These are phyloP conservation scores for Volvox carteri DNA, from an alignment of 163 green algal species.

Conservation along the genomic window DNA sequence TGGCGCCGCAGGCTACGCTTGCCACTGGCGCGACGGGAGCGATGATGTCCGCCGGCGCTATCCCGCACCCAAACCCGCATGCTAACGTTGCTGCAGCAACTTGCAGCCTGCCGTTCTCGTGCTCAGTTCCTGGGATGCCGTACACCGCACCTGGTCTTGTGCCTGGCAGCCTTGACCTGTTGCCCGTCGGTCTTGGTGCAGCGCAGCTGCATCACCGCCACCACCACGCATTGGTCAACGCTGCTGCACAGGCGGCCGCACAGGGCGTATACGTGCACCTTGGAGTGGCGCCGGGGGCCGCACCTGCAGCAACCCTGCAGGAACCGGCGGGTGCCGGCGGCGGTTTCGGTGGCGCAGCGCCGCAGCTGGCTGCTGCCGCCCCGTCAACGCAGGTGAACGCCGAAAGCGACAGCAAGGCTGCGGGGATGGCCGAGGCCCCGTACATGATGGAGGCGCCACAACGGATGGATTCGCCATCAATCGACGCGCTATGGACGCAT, in stretches of 20 bases:
- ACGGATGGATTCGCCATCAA: slow-evolving; percentile 20
- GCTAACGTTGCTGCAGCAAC: neutral
- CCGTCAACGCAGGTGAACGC: neutral
- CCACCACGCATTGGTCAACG: slow-evolving; percentile 4
- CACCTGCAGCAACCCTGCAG: neutral
- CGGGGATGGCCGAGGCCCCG: neutral
- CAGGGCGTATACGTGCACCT: neutral
- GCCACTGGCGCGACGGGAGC: neutral
- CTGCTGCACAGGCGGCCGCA: neutral
- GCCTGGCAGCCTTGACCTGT: neutral
- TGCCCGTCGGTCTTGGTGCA: neutral
- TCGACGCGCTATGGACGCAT: slow-evolving; percentile 8
- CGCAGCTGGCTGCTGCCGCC: neutral
- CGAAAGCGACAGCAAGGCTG: neutral
- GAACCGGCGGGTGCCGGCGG: neutral
- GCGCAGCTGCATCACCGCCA: neutral
- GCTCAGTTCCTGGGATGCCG: neutral
- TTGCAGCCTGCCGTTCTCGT: slow-evolving; percentile 17
- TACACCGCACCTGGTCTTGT: neutral
- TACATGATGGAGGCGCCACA: neutral
- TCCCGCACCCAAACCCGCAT: neutral
- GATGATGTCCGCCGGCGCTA: neutral
- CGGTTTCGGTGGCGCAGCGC: neutral
- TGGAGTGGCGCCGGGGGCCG: neutral
- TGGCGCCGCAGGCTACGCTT: neutral